phyloP scores from a whole-genome alignment of 2,329 filamentous ascomycete genomes.

The Parascedosporium putredinis region DNA sequence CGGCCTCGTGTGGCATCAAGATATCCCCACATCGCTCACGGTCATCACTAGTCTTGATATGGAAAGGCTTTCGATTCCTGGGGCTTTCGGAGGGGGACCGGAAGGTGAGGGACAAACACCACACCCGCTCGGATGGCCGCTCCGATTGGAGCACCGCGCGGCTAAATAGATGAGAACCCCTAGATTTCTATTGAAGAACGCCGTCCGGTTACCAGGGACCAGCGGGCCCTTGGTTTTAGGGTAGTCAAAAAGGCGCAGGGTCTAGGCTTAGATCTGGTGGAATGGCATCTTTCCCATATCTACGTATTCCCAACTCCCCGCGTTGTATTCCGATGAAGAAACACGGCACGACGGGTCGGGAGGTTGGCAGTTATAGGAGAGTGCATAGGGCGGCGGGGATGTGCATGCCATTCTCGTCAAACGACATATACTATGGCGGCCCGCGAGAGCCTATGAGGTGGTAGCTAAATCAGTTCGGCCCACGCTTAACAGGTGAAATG shows the following conservation, averaged over 20 bases:
- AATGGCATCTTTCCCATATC: background rate
- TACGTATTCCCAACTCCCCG: background rate
- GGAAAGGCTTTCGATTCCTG: background rate
- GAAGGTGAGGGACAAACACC: background rate
- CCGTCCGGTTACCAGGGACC: background rate
- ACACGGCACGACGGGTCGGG: background rate
- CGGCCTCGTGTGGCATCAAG: background rate
- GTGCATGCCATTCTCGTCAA: background rate
- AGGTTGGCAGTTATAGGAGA: background rate
- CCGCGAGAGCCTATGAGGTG: background rate
- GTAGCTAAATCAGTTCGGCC: background rate
- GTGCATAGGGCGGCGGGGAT: background rate
- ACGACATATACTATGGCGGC: background rate
- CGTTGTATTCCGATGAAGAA: background rate
- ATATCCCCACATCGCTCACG: background rate
- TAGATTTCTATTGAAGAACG: background rate
- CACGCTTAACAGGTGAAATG: background rate
- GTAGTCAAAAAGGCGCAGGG: background rate
- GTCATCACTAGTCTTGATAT: background rate
- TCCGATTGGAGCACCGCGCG: background rate
- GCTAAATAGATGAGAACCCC: background rate
- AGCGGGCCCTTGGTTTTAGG: background rate
- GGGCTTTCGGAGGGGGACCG: background rate
- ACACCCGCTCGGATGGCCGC: background rate
- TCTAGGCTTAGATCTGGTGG: background rate